A percentile compares a stretch with the other conserved stretches of the same genome.
phyloP scores from a whole-genome alignment of 164 flowering plant species.

The Nymphaea colorata region DNA sequence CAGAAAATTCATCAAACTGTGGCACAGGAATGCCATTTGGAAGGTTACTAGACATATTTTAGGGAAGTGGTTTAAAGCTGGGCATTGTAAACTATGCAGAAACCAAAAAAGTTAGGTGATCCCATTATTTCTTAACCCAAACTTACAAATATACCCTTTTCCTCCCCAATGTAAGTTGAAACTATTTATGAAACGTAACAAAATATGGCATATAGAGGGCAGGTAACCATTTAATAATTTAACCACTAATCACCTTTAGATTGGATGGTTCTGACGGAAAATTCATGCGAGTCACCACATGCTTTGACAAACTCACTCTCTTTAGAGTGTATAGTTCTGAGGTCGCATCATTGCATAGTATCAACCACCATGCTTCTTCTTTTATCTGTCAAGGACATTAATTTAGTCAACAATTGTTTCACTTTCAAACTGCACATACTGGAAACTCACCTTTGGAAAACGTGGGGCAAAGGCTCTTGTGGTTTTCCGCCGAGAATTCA shows the following conservation, averaged over 20 bases:
- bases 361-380: constrained; percentile 98
- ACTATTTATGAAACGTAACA: background rate
- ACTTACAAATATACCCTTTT: no score
- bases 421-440: background rate
- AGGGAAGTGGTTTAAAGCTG: no score
- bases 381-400: constrained; percentile 40
- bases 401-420: constrained; percentile 3
- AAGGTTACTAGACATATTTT: no score
- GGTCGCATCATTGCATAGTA: constrained; percentile 61
- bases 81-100: no score
- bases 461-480: constrained; percentile 75
- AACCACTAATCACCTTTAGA: constrained; percentile 33
- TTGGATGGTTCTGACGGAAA: constrained; percentile 33
- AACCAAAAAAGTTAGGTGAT: no score
- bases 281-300: constrained; percentile 52
- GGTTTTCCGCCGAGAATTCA: constrained; percentile 24
- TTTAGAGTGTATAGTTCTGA: constrained; percentile 72
- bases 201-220: background rate
- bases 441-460: constrained; percentile 66
- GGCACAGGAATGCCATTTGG: no score
- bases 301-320: constrained; percentile 67
- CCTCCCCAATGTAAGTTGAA: no score
- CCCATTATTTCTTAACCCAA: no score
- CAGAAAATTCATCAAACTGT: no score
- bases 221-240: background rate